Conservation (phyloP, 176 grass and related monocot species). For the Carex pumila region DNA sequence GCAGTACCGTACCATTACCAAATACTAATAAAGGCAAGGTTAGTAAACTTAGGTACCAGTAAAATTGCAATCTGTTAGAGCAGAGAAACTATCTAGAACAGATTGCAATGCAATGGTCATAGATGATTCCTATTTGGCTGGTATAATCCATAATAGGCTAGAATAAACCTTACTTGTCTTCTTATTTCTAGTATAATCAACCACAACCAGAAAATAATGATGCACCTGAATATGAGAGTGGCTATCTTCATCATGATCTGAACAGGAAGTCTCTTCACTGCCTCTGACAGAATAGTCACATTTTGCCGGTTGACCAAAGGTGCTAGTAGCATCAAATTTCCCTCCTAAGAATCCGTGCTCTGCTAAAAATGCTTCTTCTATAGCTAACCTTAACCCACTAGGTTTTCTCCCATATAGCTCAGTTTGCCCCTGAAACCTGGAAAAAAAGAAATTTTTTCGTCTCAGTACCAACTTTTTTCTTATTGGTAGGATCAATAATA, state of each 20-base stretch:
- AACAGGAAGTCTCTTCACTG: constrained; percentile 48
- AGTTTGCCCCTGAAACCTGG: constrained; percentile 85
- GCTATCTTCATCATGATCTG: constrained; percentile 68
- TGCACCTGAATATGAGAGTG: constrained; percentile 57
- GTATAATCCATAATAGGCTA: not conserved
- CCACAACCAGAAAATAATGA: not conserved
- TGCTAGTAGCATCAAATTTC: constrained; percentile 37
- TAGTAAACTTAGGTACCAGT: not conserved
- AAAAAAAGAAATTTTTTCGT: constrained; percentile 8
- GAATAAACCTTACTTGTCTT: not conserved
- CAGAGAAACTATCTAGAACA: not conserved
- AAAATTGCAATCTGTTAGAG: not conserved
- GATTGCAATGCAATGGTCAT: not conserved
- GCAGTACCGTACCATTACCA: not conserved
- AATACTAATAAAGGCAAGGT: not conserved
- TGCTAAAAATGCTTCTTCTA: constrained; percentile 91
- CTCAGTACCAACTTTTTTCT: not conserved
- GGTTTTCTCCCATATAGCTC: constrained; percentile 61
- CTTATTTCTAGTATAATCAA: not conserved
- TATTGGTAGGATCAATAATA: not conserved
- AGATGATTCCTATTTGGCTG: not conserved
- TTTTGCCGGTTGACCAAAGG: constrained; percentile 42
- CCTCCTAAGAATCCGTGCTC: constrained; percentile 78
- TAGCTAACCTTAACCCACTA: constrained; percentile 62
- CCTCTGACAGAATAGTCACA: constrained; percentile 40